Base-by-base conservation (phyloP, 371 early-diverging fungal species). In the Funneliformis caledonium region DNA sequence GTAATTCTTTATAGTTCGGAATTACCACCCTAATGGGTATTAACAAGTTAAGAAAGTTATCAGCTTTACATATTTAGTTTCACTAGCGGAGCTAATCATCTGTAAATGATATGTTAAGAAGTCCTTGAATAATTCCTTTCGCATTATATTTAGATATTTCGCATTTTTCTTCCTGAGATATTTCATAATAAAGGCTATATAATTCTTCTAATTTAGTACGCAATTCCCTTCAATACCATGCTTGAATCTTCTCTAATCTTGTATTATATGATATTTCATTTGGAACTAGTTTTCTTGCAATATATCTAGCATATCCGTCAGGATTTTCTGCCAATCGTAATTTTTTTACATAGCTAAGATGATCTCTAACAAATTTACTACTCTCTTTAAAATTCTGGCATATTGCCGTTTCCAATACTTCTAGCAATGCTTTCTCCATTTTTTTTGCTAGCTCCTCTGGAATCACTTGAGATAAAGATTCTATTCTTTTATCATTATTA, bases 331-430 rank as follows among this genome's bases (percentile, higher is more conserved):
- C 62, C 26, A 62, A 62, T 26, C 26, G 22, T 4, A 62, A 62
- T 62, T 22, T 62, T n/a, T 9, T 62, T 62, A 62, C 26, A 62
- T 62, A 62, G 26, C 1, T 62, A n/a, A 62, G 9, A 62, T 62
- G 22, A 37, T 62, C 62, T 62, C 26, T 62, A 62, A 62, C 62
- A 22, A 62, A 62, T 62, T 62, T 62, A 26, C 62, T 62, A 62
- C 26, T 62, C 14, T 9, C 26, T 62, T 62, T 62, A 62, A 62
- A 62, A n/a, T 62, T 62, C 26, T 22, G 62, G 9, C 62, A 22
- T n/a, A n/a, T 62, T 62, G 62, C 62, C 9, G 22, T 62, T n/a
- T 22, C 26, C 26, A 62, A 22, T 9, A 62, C 62, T n/a, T 62
- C 22, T n/a, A 62, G 62, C 62, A 62, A 62, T 62, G 22, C 62